Percentiles rank a stretch among this genome's conserved stretches.
These are phyloP conservation scores for Aspergillus fischeri DNA, from an alignment of 2,329 filamentous ascomycete species.

Conservation along the genomic window DNA sequence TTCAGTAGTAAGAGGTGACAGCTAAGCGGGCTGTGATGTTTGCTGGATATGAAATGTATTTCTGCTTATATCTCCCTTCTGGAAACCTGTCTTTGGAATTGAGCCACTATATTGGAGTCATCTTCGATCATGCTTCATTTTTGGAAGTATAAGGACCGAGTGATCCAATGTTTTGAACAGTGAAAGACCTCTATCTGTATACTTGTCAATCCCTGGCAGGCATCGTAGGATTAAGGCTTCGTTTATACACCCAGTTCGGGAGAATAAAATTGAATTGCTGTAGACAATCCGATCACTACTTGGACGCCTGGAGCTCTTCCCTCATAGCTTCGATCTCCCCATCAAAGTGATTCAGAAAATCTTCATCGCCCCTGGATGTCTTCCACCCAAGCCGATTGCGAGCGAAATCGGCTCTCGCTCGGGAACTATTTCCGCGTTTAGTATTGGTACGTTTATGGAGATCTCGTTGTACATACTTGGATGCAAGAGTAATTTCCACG, in stretches of 20 bases:
- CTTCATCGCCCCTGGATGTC: neutral
- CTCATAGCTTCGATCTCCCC: neutral
- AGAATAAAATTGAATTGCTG: neutral
- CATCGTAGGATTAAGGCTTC: too few relatives aligned
- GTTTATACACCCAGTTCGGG: too few relatives aligned
- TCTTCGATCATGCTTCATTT: neutral
- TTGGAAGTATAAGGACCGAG: too few relatives aligned
- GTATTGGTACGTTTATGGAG: neutral
- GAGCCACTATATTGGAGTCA: neutral
- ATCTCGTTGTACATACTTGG: neutral
- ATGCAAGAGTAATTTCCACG: neutral
- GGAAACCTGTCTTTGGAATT: neutral
- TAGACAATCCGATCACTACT: neutral
- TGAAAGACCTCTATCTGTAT: too few relatives aligned
- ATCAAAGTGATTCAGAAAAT: neutral
- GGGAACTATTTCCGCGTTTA: neutral
- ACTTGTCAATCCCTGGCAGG: too few relatives aligned
- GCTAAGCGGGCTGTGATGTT: too few relatives aligned
- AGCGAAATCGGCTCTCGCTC: neutral
- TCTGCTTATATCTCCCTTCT: neutral
- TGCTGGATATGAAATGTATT: neutral
- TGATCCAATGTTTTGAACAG: too few relatives aligned
- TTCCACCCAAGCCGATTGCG: neutral
- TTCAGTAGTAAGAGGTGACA: neutral
- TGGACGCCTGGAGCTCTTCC: neutral